phyloP scores from a whole-genome alignment of 202 grass and related monocot species.

The Dendrocalamus latiflorus region DNA sequence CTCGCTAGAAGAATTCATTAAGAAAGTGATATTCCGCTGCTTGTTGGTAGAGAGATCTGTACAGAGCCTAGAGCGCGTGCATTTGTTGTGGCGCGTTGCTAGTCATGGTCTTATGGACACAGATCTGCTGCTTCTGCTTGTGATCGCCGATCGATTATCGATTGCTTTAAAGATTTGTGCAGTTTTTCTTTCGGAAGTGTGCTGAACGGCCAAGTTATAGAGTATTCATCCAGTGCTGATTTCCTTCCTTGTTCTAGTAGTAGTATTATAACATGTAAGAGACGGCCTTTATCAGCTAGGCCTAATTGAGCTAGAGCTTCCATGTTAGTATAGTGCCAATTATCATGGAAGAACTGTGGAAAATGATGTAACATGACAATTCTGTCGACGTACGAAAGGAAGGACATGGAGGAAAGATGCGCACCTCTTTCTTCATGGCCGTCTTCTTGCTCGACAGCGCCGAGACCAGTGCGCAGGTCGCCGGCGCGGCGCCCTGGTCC shows the following conservation, averaged over 20 bases:
- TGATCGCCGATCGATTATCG: neutral
- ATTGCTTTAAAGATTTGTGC: neutral
- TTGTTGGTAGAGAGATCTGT: neutral
- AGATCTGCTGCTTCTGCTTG: neutral
- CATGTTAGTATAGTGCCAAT: neutral
- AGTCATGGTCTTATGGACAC: neutral
- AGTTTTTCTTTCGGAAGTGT: neutral
- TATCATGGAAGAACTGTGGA: neutral
- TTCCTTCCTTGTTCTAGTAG: neutral
- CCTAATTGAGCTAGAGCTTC: neutral
- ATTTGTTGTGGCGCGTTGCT: neutral
- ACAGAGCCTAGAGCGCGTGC: neutral
- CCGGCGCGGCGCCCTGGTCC: slow-evolving; percentile 27
- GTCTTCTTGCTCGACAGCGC: slow-evolving; percentile 28
- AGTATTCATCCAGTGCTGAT: neutral
- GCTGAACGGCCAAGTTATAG: neutral
- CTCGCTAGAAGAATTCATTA: neutral
- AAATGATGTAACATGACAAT: neutral
- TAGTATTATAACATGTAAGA: neutral
- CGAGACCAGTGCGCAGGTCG: neutral
- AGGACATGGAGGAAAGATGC: neutral
- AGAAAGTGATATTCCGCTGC: neutral
- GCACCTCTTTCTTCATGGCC: slow-evolving; percentile 65
- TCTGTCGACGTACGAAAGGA: neutral
- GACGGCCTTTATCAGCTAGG: slow-evolving; percentile 1